phyloP scores from a whole-genome alignment of 768 basidiomycete species.

The Boletus reticulatus region DNA sequence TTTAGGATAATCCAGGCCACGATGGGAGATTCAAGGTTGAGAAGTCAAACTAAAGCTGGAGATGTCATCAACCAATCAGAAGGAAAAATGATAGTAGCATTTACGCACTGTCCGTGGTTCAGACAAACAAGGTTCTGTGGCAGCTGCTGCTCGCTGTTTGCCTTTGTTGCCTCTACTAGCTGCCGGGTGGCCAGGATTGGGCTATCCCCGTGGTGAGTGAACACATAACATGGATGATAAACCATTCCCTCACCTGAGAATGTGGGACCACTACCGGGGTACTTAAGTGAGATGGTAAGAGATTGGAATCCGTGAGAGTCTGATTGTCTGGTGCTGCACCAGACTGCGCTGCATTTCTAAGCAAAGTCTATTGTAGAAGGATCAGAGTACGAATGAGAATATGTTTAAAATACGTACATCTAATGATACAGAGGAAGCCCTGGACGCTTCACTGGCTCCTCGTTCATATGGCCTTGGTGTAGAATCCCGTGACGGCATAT shows the following conservation, averaged over 20 bases:
- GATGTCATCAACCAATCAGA: background rate
- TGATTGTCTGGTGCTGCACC: too few relatives aligned
- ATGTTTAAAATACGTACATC: background rate
- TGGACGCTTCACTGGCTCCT: background rate
- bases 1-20: background rate
- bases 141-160: background rate
- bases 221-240: background rate
- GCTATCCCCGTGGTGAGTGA: background rate
- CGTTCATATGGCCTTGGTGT: background rate
- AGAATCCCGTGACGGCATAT: background rate
- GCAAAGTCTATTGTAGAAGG: background rate
- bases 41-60: background rate
- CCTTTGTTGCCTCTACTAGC: background rate
- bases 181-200: background rate
- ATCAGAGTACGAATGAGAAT: background rate
- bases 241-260: background rate
- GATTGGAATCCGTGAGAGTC: too few relatives aligned
- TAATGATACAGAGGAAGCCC: background rate
- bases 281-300: too few relatives aligned
- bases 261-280: too few relatives aligned
- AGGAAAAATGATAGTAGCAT: background rate
- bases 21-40: background rate
- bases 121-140: background rate
- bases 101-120: background rate
- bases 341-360: background rate